Evolutionary conservation across 148 eudicot species (phyloP), one percentile per base, ranked within the genome.

Genomic region (Fagopyrum tataricum): DNA sequence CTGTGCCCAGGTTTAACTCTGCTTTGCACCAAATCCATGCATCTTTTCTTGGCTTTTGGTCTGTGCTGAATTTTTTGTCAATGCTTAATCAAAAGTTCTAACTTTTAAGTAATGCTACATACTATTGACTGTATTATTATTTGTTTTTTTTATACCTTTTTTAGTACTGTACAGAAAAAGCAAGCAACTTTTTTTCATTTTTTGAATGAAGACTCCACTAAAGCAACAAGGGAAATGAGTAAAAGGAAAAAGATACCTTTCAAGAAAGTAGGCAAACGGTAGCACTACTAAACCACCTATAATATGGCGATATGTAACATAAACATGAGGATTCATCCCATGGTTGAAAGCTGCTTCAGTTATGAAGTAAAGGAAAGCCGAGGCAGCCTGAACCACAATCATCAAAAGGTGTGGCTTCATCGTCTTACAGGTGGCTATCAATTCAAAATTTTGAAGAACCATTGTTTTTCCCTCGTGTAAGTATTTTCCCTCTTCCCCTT

Each of bases 321-420:
- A 84, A 74, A 84, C 84, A 74, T 84, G 84, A 74, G 84, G 76
- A 72, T 81, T 84, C 80, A 84, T 59, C 24, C 84, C 86, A 8
- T 73, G 79, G 72, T 79, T 78, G 80, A 84, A 84, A 37, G 84
- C 84, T 56, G 78, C 82, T 79, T 84, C 87, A 42, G 81, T 75
- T 67, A 84, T 76, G 75, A 84, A 84, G 78, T 84, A 84, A 9
- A 84, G 80, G 75, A 84, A 76, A 13, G 87, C 84, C 3, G 87
- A 84, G 46, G 70, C 76, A 23, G 37, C 41, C 71, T 84, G 87
- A 77, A 84, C 87, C 49, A 74, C 10, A 61, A 81, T 58, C 84
- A 84, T 84, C 15, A 69, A 39, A 37, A 84, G 73, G 51, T 84
- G 78, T 75, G 87, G 84, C 76, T 71, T 84, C 13, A 84, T 21